Evolutionary conservation across 805 yeast species (phyloP).

Genomic region (Yarrowia divulgata): DNA sequence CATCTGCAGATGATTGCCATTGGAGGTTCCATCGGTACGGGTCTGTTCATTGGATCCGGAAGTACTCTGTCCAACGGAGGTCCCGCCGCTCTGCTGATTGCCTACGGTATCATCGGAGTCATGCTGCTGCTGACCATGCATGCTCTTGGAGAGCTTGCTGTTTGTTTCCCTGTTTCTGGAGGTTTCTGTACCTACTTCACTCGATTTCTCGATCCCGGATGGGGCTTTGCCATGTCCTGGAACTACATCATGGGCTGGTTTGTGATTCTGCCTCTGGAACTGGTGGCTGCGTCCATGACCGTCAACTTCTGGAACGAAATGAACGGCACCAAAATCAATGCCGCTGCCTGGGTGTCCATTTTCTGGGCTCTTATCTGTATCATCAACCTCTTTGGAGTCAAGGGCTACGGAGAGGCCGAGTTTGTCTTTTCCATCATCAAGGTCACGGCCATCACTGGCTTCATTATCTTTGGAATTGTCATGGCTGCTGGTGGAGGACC

Average conservation of each 20-base stretch:
- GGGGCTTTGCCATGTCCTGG: constrained; percentile 74
- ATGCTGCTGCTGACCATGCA: constrained; percentile 66
- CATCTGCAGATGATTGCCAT: constrained; percentile 68
- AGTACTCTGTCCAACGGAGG: constrained; percentile 57
- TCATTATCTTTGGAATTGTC: constrained; percentile 63
- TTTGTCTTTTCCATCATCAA: constrained; percentile 63
- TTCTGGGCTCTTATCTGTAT: constrained; percentile 57
- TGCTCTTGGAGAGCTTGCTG: constrained; percentile 73
- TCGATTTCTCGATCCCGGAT: constrained; percentile 65
- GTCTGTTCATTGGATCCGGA: constrained; percentile 61
- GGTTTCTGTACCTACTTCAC: constrained; percentile 63
- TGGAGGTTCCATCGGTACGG: constrained; percentile 84
- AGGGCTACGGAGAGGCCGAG: constrained; percentile 69
- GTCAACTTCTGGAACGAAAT: constrained; percentile 58
- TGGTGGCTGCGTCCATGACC: constrained; percentile 65
- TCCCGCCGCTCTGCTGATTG: constrained; percentile 59
- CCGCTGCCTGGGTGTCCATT: constrained; percentile 62
- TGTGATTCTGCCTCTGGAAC: constrained; percentile 67
- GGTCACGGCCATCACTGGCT: constrained; percentile 62
- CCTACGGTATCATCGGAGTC: constrained; percentile 58
- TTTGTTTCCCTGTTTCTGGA: constrained; percentile 66
- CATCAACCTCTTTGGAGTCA: constrained; percentile 61
- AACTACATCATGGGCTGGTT: constrained; percentile 67
- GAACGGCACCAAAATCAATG: constrained; percentile 49
- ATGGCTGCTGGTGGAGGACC: constrained; percentile 62